A percentile compares a stretch with the other conserved stretches of the same genome.
phyloP scores from a whole-genome alignment of 208 protist species.

The Balamuthia mandrillaris region DNA sequence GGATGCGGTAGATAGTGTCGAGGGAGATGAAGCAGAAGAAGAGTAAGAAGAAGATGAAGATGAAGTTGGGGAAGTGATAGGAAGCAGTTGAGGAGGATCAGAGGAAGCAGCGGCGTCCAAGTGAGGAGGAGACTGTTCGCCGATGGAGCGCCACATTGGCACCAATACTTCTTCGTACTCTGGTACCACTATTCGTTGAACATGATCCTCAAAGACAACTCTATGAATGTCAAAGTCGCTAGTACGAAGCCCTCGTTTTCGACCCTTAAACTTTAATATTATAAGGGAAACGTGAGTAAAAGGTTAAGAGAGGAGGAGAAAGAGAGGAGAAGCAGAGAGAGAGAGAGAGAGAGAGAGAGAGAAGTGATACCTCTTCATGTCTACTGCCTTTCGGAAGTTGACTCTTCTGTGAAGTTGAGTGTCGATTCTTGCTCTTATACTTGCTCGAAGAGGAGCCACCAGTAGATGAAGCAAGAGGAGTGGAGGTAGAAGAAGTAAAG shows the following conservation, averaged over 20 bases:
- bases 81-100: not conserved
- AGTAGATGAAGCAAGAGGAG: too few species aligned
- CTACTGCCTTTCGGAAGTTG: not conserved
- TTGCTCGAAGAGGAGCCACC: too few species aligned
- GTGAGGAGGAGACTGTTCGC: not conserved
- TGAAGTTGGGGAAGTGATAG: not conserved
- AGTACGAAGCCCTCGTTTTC: not conserved
- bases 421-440: too few species aligned
- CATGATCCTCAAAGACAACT: constrained; percentile 8
- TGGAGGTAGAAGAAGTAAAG: too few species aligned
- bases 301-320: not conserved
- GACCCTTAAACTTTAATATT: not conserved
- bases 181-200: not conserved
- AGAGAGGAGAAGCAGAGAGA: not conserved
- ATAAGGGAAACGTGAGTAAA: not conserved
- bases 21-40: not conserved
- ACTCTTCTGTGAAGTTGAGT: too few species aligned
- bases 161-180: not conserved
- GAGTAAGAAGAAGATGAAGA: not conserved
- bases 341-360: not conserved
- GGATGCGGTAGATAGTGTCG: not conserved
- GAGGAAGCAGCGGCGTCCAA: too few species aligned
- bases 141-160: not conserved
- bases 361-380: not conserved
- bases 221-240: constrained; percentile 22